Evolutionary conservation across 768 basidiomycete species (phyloP).

Genomic region (Xanthoconium purpureum): DNA sequence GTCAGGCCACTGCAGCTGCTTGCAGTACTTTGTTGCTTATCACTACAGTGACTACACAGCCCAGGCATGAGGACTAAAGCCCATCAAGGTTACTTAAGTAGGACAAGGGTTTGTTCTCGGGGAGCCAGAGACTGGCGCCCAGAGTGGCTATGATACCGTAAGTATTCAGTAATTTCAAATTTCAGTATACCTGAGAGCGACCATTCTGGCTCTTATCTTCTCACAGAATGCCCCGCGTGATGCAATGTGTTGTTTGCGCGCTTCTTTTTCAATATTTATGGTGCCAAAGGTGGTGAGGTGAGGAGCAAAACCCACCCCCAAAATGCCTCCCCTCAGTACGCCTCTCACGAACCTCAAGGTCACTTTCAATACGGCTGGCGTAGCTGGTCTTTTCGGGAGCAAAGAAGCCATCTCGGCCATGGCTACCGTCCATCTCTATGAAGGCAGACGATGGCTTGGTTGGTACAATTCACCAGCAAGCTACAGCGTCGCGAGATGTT

Average conservation of each 20-base stretch:
- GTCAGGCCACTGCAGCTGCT: too few relatives aligned
- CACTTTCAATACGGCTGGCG: slow-evolving; percentile 28
- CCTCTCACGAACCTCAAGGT: slow-evolving; percentile 14
- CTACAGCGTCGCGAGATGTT: slow-evolving; percentile 31
- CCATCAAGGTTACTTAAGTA: too few relatives aligned
- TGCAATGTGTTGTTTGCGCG: neutral
- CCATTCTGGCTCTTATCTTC: too few relatives aligned
- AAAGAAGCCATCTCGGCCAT: slow-evolving; percentile 37
- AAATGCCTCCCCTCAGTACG: slow-evolving; percentile 11
- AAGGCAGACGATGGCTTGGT: slow-evolving; percentile 32
- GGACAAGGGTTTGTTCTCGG: too few relatives aligned
- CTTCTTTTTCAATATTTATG: neutral
- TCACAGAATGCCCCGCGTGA: neutral
- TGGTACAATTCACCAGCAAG: slow-evolving; percentile 38
- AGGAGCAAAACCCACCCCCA: neutral
- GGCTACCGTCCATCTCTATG: slow-evolving; percentile 7
- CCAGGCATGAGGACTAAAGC: too few relatives aligned
- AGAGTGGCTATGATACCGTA: too few relatives aligned
- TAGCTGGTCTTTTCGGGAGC: slow-evolving; percentile 37
- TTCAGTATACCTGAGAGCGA: too few relatives aligned
- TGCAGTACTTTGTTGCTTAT: too few relatives aligned
- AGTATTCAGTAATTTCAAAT: too few relatives aligned
- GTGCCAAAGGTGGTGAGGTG: neutral
- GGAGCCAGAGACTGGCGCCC: too few relatives aligned
- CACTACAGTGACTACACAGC: too few relatives aligned